phyloP scores from a whole-genome alignment of 2,329 filamentous ascomycete species.

The Cercospora sp. region DNA sequence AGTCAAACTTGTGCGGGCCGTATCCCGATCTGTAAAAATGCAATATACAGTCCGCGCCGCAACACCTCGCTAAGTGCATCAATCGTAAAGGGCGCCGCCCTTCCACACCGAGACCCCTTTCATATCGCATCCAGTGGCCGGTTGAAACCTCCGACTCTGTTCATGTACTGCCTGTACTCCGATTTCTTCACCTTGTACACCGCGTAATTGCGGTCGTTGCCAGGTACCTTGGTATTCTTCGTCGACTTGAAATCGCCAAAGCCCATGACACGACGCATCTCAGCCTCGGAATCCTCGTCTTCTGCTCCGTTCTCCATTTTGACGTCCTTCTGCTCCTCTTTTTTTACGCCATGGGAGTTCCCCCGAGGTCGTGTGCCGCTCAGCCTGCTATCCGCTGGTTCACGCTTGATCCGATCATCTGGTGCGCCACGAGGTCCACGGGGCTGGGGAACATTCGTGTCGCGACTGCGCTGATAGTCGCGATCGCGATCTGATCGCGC shows the following conservation, averaged over 20 bases:
- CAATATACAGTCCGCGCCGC: slow-evolving; percentile 1
- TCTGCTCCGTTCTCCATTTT: slow-evolving; percentile 32
- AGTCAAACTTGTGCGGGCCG: not conserved
- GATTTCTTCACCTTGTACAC: slow-evolving; percentile 92
- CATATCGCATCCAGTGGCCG: slow-evolving; percentile 51
- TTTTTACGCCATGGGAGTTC: slow-evolving; percentile 6
- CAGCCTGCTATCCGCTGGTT: slow-evolving; percentile 12
- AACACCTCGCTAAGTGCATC: slow-evolving; percentile 26
- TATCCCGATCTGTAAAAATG: slow-evolving; percentile 1
- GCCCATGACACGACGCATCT: slow-evolving; percentile 85
- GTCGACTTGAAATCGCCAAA: slow-evolving; percentile 84
- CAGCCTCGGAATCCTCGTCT: slow-evolving; percentile 62
- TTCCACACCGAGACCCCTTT: slow-evolving; percentile 27
- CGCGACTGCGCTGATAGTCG: slow-evolving; percentile 23
- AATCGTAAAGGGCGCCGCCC: slow-evolving; percentile 4
- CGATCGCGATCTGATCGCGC: slow-evolving; percentile 26
- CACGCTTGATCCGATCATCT: slow-evolving; percentile 19
- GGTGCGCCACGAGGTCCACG: slow-evolving; percentile 17
- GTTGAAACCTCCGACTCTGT: slow-evolving; percentile 79
- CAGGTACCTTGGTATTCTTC: slow-evolving; percentile 82
- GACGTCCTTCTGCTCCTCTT: slow-evolving; percentile 20
- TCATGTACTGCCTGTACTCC: slow-evolving; percentile 97
- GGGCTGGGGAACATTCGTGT: slow-evolving; percentile 14
- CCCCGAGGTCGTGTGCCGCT: slow-evolving; percentile 4
- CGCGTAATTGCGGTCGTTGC: slow-evolving; percentile 75